Base-by-base conservation (phyloP, 306 rosid species). In the Echinosophora koreensis region DNA sequence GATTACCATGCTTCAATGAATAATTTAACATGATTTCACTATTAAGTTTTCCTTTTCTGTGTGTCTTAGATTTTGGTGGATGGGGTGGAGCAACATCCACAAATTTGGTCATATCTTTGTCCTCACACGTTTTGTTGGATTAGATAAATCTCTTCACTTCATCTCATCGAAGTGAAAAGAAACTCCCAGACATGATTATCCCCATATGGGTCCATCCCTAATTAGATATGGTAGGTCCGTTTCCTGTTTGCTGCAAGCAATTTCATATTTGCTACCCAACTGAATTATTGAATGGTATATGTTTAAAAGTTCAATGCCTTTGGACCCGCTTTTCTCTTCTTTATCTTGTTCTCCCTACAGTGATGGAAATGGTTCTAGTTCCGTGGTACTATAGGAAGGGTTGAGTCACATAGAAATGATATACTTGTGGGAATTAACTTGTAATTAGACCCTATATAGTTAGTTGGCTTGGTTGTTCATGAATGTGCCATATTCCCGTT, bases 141-240 rank as follows among this genome's bases (percentile, higher is more conserved):
- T 42, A n/a, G 70, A 65, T 35, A 46, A 72, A 66, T 52, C n/a
- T 30, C 12, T 13, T 50, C 15, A 4, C 46, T 65, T 17, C 13
- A 13, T 58, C 34, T 50, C 50, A 32, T 84, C 72, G 59, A 64
- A 84, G 69, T 72, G 62, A 78, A 64, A 81, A 69, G 62, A 30
- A 61, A 38, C 68, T 4, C 11, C 34, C 5, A 30, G 66, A 42
- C 52, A 60, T 81, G 63, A 69, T 69, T 64, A 74, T 73, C 59
- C 69, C n/a, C 4, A 0, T 0, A 49, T 66, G 84, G 89, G 89
- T 71, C 84, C 84, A n/a, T 79, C 22, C 2, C 37, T 70, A 71
- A 82, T 75, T 78, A 79, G 84, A 75, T 70, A 74, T 51, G 82
- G 77, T 75, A 71, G 89, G 89, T 14, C 84, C 80, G 58, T 82